Evolutionary conservation across 768 basidiomycete species (phyloP), one percentile per base, ranked within the genome.

Genomic region (Lentinula sp.): DNA sequence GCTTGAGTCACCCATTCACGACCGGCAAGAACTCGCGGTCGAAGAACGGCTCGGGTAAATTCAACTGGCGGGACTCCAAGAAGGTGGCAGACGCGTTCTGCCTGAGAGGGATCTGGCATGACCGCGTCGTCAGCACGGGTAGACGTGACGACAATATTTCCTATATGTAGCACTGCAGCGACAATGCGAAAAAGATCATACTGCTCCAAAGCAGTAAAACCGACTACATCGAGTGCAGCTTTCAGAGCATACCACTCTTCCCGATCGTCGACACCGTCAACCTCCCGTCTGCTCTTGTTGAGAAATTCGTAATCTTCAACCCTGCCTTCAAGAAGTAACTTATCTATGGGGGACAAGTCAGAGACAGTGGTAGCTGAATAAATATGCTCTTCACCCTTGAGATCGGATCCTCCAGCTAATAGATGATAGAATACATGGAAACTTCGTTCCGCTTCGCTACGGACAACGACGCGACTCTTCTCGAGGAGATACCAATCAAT

Each of bases 401-500:
- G 70, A 39, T 76, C 70, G 2, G 85, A 82, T 15, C 81, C 85
- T n/a, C 91, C 90, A 35, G 87, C 86, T 69, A 99, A 78, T 33
- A 98, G 68, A 74, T 98, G 95, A 72, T 98, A 99, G 73, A 99
- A 98, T 2, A 98, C 92, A 72, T 98, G 97, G 70, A 98, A 99
- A 69, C 85, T 90, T 37, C 97, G 81, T 74, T 99, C 97, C 0
- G 90, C 91, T 61, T 89, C 86, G 63, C 86, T 92, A 57, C 97
- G 79, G 43, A 85, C 85, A 7, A 96, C 93, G 2, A 99, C 96
- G 64, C 97, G 78, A 69, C 93, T 95, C 80, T 99, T 99, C 79
- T 99, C 97, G 60, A 99, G 77, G 35, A 99, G 79, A 71, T 99
- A 99, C 97, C 97, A 98, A 72, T 99, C 95, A 62, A 98, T 94